Conservation (phyloP, 345 rosid species). For the Pelargonium nanum region DNA sequence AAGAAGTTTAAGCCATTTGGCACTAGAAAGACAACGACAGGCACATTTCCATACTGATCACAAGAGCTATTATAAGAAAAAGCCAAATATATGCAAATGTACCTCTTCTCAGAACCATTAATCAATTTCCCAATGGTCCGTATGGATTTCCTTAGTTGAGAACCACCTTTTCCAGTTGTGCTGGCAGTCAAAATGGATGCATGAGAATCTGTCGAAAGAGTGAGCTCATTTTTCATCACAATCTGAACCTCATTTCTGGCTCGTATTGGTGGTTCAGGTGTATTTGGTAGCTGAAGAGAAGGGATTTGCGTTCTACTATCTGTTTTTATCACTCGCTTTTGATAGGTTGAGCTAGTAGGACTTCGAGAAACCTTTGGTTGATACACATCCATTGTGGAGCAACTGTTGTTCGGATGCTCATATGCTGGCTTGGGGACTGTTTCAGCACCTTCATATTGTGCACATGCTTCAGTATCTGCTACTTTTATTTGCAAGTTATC, state of each 20-base stretch:
- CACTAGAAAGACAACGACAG: too few species aligned
- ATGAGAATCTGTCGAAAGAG: constrained; percentile 32
- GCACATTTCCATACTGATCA: too few species aligned
- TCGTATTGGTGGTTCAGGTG: constrained; percentile 40
- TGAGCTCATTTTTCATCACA: constrained; percentile 20
- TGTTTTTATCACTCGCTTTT: constrained; percentile 25
- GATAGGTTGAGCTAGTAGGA: constrained; percentile 41
- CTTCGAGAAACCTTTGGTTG: constrained; percentile 32
- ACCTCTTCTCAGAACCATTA: constrained; percentile 74
- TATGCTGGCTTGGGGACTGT: constrained; percentile 17
- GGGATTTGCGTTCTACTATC: constrained; percentile 41
- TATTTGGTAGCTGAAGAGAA: constrained; percentile 40
- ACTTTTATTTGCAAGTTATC: constrained; percentile 19
- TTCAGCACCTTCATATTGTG: constrained; percentile 5
- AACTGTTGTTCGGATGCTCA: constrained; percentile 18
- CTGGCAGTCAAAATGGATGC: constrained; percentile 3
- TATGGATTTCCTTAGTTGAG: constrained; percentile 74
- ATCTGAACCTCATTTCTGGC: constrained; percentile 34
- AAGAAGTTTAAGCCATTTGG: background rate
- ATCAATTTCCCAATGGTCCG: constrained; percentile 79
- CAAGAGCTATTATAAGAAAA: background rate
- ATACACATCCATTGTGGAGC: constrained; percentile 15
- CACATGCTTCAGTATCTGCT: constrained; percentile 14
- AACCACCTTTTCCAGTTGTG: constrained; percentile 41
- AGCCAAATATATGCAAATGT: background rate